Evolutionary conservation across 2,329 filamentous ascomycete species (phyloP).

Genomic region (Lachnellula cervina): DNA sequence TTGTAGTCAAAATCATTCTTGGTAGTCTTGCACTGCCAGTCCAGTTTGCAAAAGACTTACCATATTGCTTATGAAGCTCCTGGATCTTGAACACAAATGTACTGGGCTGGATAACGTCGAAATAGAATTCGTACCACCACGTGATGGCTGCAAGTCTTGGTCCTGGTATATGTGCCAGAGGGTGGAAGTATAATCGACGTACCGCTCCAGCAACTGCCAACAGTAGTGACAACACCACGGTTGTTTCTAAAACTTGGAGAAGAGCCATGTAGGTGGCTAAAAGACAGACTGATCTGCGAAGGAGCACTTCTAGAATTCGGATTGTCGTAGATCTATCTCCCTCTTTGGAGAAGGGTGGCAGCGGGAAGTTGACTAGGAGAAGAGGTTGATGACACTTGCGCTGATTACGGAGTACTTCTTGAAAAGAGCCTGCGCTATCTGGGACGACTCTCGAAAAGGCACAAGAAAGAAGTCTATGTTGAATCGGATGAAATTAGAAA

Average conservation of each 20-base stretch:
- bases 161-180: constrained; percentile 29
- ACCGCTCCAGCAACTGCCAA: constrained; percentile 16
- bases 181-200: constrained; percentile 31
- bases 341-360: too few relatives aligned
- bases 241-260: constrained; percentile 1
- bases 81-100: constrained; percentile 16
- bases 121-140: constrained; percentile 26
- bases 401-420: too few relatives aligned
- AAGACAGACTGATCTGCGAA: too few relatives aligned
- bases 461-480: too few relatives aligned
- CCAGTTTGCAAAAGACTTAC: constrained; percentile 2
- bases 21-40: neutral
- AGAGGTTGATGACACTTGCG: too few relatives aligned
- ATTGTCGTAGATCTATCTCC: too few relatives aligned
- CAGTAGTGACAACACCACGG: neutral
- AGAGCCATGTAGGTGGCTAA: neutral
- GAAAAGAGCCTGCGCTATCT: too few relatives aligned
- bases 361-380: too few relatives aligned
- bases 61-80: constrained; percentile 19
- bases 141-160: constrained; percentile 30
- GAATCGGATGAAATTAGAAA: too few relatives aligned
- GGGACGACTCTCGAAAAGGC: too few relatives aligned
- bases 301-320: too few relatives aligned
- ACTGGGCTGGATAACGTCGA: constrained; percentile 22
- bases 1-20: neutral